Conservation (phyloP, 1,139 yeast genomes). For the Zygotorulaspora mrakii region DNA sequence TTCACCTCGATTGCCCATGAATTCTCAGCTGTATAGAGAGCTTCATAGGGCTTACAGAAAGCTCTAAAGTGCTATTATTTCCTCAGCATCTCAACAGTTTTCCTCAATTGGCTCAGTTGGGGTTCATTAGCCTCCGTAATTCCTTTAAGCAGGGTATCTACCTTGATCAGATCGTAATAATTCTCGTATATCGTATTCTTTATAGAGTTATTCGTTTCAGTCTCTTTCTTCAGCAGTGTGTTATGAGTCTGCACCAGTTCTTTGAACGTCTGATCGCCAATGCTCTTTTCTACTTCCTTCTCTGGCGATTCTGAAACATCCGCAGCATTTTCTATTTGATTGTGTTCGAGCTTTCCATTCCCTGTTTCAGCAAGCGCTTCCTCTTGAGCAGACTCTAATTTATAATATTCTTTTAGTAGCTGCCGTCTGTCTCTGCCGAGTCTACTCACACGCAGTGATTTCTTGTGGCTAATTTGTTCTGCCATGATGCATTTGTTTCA, state of each 20-base stretch:
- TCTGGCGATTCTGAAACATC: conserved; percentile 9
- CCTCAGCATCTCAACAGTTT: conserved; percentile 10
- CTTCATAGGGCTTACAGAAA: too few relatives aligned
- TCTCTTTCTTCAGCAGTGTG: conserved; percentile 41
- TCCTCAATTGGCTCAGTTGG: conserved; percentile 14
- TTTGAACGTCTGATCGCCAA: conserved; percentile 41
- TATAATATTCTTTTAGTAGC: conserved; percentile 45
- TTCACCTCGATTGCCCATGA: too few relatives aligned
- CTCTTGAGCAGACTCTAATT: conserved; percentile 28
- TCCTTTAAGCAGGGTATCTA: conserved; percentile 41
- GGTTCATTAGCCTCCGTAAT: conserved; percentile 17
- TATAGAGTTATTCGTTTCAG: conserved; percentile 45
- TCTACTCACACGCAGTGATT: conserved; percentile 29
- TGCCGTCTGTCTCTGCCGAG: conserved; percentile 39
- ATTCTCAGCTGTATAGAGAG: too few relatives aligned
- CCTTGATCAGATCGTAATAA: conserved; percentile 48
- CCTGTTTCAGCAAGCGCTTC: conserved; percentile 5
- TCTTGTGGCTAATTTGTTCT: conserved; percentile 37
- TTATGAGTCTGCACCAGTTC: conserved; percentile 42
- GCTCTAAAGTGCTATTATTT: background rate
- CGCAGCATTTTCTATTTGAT: conserved; percentile 8
- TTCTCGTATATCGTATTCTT: conserved; percentile 51
- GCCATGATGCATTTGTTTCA: conserved; percentile 19
- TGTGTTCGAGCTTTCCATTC: conserved; percentile 2
- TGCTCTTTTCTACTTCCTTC: conserved; percentile 24